These are phyloP conservation scores for Bacterosira constricta DNA, from an alignment of 108 stramenopile genomes.

Conservation along the genomic window DNA sequence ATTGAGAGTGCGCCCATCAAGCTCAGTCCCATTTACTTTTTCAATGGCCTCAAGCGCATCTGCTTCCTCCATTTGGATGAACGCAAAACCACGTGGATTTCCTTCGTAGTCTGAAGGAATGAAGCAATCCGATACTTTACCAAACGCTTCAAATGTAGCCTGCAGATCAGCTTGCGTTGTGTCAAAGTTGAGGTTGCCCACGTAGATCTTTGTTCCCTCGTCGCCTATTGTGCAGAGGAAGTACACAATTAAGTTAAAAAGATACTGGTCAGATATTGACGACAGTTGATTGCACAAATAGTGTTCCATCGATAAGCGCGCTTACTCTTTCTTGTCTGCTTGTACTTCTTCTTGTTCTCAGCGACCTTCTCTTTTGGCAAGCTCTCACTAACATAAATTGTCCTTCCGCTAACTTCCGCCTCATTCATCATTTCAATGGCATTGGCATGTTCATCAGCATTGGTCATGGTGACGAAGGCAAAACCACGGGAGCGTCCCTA, in stretches of 20 bases:
- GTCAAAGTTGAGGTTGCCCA: conserved; percentile 83
- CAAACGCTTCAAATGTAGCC: conserved; percentile 73
- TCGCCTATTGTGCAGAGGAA: too few relatives aligned
- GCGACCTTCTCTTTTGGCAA: conserved; percentile 63
- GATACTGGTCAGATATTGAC: not conserved
- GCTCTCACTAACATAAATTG: conserved; percentile 68
- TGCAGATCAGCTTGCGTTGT: conserved; percentile 62
- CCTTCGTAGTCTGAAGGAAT: conserved; percentile 76
- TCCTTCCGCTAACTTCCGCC: conserved; percentile 57
- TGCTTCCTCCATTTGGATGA: conserved; percentile 76
- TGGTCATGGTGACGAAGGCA: conserved; percentile 85
- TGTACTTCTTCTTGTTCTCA: conserved; percentile 27
- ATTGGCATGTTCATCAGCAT: conserved; percentile 60
- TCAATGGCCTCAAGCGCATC: conserved; percentile 84
- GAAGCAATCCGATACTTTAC: conserved; percentile 75
- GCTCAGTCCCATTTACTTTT: conserved; percentile 80
- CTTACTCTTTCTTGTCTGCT: conserved; percentile 18
- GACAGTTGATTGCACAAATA: too few relatives aligned
- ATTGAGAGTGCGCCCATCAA: conserved; percentile 87
- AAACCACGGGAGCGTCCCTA: conserved; percentile 67
- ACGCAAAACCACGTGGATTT: conserved; percentile 87
- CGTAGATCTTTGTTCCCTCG: conserved; percentile 72
- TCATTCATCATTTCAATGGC: conserved; percentile 67
- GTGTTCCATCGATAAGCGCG: too few relatives aligned
- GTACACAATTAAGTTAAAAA: too few relatives aligned